These are phyloP conservation scores for Penicillium mononematosum DNA, from an alignment of 495 filamentous ascomycete genomes.

Conservation along the genomic window DNA sequence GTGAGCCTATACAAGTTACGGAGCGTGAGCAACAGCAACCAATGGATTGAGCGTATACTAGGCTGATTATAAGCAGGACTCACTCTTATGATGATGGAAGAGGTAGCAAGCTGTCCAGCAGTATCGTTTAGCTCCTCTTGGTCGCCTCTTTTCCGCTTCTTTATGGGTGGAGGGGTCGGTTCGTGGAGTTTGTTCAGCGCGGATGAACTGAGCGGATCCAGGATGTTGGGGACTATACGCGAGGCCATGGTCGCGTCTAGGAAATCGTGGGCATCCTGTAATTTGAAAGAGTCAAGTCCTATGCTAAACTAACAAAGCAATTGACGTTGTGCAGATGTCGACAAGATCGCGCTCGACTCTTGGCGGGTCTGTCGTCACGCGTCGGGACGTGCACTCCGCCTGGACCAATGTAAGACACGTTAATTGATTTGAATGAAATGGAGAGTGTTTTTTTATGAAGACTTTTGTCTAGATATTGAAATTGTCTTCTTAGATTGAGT, in stretches of 20 bases:
- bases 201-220: constrained; percentile 37
- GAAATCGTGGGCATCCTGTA: constrained; percentile 22
- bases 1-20: constrained; percentile 48
- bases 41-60: neutral
- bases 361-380: constrained; percentile 37
- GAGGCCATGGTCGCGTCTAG: constrained; percentile 41
- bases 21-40: constrained; percentile 7
- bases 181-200: constrained; percentile 37
- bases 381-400: constrained; percentile 24
- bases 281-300: constrained; percentile 1
- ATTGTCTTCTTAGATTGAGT: neutral
- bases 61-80: neutral
- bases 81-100: constrained; percentile 39
- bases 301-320: constrained; percentile 10
- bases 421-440: neutral
- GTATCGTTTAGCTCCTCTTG: constrained; percentile 13
- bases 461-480: neutral
- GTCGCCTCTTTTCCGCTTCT: constrained; percentile 36
- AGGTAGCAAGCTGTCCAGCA: constrained; percentile 26
- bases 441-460: neutral
- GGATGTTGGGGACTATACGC: constrained; percentile 29
- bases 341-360: constrained; percentile 14
- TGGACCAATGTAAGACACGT: neutral
- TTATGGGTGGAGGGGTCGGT: constrained; percentile 25
- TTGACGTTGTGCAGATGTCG: constrained; percentile 15